These are phyloP conservation scores for Colletotrichum abscissum DNA, from an alignment of 2,329 filamentous ascomycete species.

Conservation along the genomic window DNA sequence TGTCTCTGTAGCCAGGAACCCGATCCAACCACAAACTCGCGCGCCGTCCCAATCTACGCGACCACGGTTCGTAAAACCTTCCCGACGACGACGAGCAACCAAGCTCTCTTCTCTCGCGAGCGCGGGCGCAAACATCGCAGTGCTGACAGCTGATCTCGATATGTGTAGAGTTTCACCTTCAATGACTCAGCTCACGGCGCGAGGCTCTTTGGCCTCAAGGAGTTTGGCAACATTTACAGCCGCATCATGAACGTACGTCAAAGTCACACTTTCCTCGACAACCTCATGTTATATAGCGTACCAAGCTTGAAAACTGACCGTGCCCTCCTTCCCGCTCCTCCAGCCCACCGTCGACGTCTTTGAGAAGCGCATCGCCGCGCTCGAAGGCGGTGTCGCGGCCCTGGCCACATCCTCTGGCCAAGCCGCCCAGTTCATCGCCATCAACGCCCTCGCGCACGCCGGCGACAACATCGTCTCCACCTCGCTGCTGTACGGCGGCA, in stretches of 20 bases:
- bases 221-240: slow-evolving; percentile 97
- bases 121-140: background rate
- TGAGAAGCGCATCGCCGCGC: slow-evolving; percentile 94
- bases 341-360: slow-evolving; percentile 95
- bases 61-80: slow-evolving; percentile 65
- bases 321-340: background rate
- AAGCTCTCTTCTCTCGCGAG: background rate
- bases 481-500: slow-evolving; percentile 91
- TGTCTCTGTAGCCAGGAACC: slow-evolving; percentile 73
- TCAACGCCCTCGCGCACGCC: slow-evolving; percentile 83
- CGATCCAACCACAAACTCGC: slow-evolving; percentile 84
- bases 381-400: slow-evolving; percentile 91
- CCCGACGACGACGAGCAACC: background rate
- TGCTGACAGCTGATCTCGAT: background rate
- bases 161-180: slow-evolving; percentile 82
- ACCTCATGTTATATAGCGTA: background rate
- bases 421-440: slow-evolving; percentile 91
- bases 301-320: background rate
- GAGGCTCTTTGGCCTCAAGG: slow-evolving; percentile 94
- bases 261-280: background rate
- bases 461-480: slow-evolving; percentile 96
- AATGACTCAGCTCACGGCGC: slow-evolving; percentile 97
- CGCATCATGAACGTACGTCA: slow-evolving; percentile 89
- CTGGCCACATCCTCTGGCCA: slow-evolving; percentile 89
- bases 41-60: slow-evolving; percentile 96